Evolutionary conservation across 148 eudicot genomes (phyloP).

Genomic region (Amaranthus palmeri): DNA sequence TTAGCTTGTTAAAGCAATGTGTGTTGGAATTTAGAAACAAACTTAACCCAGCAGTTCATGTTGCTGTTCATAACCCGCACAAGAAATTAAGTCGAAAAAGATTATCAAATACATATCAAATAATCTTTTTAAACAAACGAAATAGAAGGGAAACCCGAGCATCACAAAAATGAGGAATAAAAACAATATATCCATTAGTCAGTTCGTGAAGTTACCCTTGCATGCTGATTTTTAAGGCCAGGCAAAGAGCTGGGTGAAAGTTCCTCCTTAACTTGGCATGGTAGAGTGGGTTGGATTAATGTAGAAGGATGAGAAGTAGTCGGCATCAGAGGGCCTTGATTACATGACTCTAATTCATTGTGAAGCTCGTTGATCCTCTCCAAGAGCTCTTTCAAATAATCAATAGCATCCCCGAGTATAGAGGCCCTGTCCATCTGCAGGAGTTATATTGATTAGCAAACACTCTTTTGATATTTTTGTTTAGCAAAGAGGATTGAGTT

Average conservation of each 20-base stretch:
- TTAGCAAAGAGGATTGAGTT: no score
- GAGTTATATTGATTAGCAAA: conserved; percentile 3
- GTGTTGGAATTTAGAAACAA: neutral
- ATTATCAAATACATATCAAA: neutral
- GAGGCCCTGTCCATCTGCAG: conserved; percentile 76
- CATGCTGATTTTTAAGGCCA: conserved; percentile 46
- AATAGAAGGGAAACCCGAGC: neutral
- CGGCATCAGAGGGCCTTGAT: conserved; percentile 36
- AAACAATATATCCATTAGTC: neutral
- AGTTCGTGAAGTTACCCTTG: conserved; percentile 32
- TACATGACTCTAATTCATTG: conserved; percentile 60
- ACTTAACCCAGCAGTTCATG: neutral
- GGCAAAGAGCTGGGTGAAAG: conserved; percentile 44
- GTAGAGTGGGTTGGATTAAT: conserved; percentile 37
- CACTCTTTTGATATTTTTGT: neutral
- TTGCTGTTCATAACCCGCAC: neutral
- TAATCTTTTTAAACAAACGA: neutral
- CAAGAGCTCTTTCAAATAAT: conserved; percentile 64
- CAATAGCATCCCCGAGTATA: conserved; percentile 73
- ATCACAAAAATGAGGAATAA: neutral
- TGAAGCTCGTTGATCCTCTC: conserved; percentile 63
- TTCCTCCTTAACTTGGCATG: conserved; percentile 59
- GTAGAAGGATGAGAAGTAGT: conserved; percentile 45
- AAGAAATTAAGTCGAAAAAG: neutral
- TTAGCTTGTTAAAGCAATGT: neutral